phyloP scores from a whole-genome alignment of 2,329 filamentous ascomycete species.

The Aureobasidium pullulans region DNA sequence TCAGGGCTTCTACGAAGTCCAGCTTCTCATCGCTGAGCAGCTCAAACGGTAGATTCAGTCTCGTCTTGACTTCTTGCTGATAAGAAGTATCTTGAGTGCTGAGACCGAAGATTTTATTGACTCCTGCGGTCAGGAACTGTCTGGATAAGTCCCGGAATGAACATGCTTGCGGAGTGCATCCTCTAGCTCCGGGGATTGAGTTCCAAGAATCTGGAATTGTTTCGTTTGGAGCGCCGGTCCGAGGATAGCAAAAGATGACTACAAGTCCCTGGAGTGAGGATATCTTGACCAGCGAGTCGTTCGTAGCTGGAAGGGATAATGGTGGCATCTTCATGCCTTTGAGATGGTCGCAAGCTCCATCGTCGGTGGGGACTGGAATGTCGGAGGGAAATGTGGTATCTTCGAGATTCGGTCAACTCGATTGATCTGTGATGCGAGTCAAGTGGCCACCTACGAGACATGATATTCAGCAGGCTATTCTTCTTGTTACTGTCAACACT shows the following conservation, averaged over 20 bases:
- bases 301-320: constrained; percentile 29
- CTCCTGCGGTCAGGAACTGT: constrained; percentile 25
- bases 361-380: constrained; percentile 33
- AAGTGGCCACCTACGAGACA: not conserved
- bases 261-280: constrained; percentile 31
- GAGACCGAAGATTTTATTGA: constrained; percentile 32
- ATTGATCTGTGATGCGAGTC: not conserved
- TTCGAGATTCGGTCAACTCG: not conserved
- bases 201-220: constrained; percentile 36
- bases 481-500: not conserved
- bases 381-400: constrained; percentile 25
- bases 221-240: constrained; percentile 33
- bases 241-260: constrained; percentile 38
- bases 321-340: constrained; percentile 24
- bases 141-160: constrained; percentile 32
- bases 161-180: constrained; percentile 39
- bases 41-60: constrained; percentile 34
- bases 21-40: constrained; percentile 35
- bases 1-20: constrained; percentile 27
- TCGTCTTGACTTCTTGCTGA: constrained; percentile 32
- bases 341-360: constrained; percentile 35
- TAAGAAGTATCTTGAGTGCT: constrained; percentile 35
- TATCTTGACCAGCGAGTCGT: constrained; percentile 25
- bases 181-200: constrained; percentile 36
- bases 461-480: not conserved